Conservation (phyloP, 495 filamentous ascomycete species). For the Aspergillus indologenus region DNA sequence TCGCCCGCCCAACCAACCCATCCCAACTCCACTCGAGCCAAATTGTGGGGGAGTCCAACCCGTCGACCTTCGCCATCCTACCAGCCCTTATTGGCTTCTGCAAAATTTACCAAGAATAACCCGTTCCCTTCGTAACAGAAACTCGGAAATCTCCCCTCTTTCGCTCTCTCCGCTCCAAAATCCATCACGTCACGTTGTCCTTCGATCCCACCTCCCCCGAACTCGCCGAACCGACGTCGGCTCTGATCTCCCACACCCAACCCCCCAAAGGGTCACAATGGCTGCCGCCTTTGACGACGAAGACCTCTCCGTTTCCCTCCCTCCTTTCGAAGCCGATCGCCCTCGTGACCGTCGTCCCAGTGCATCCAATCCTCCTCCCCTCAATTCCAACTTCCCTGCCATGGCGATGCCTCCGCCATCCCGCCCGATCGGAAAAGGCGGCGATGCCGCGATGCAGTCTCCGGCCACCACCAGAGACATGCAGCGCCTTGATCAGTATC, state of each 20-base stretch:
- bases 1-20: background rate
- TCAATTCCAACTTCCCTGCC: conserved; percentile 34
- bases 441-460: conserved; percentile 36
- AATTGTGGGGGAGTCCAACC: background rate
- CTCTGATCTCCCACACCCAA: conserved; percentile 5
- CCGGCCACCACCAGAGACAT: conserved; percentile 53
- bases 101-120: background rate
- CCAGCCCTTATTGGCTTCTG: background rate
- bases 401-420: conserved; percentile 50
- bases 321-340: conserved; percentile 56
- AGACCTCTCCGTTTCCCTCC: conserved; percentile 85
- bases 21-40: background rate
- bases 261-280: conserved; percentile 30
- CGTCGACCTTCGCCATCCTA: background rate
- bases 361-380: conserved; percentile 21
- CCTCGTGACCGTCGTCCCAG: conserved; percentile 32
- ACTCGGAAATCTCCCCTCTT: background rate
- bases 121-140: background rate
- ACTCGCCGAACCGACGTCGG: conserved; percentile 14
- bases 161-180: conserved; percentile 18
- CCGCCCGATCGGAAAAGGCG: conserved; percentile 35
- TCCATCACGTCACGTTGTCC: conserved; percentile 46
- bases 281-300: conserved; percentile 71
- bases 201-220: conserved; percentile 8
- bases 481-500: conserved; percentile 86